Base-by-base conservation (phyloP, 345 rosid species). In the Limnanthes douglasii region DNA sequence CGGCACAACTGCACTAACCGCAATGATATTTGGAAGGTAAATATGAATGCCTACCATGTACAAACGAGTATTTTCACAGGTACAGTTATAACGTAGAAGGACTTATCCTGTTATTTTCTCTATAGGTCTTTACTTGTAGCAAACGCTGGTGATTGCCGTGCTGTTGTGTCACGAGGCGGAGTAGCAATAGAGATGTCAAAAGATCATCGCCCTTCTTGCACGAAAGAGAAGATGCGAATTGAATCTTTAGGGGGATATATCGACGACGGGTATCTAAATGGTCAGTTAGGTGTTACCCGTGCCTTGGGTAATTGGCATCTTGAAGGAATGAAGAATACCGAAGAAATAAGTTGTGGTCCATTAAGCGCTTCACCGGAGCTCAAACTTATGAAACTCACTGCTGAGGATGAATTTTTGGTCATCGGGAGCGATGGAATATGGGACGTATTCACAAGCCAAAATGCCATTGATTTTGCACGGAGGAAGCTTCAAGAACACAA, bases 61-160 rank as follows among this genome's bases (percentile, higher is more conserved):
- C n/a, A n/a, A n/a, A 2, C 30, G n/a, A 8, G 30, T 26, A 6
- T 26, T 26, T 26, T 26, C 30, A 8, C 3, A 2, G 8, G 8
- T 26, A 12, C 3, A 26, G 11, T 26, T 2, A 26, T 5, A n/a
- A 46, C 18, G 15, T 11, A 5, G 34, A 26, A 23, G 41, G 20
- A 13, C 18, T 16, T 18, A 9, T 10, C 38, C 9, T 15, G 10
- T 9, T 7, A 5, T 34, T 18, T 18, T 15, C 7, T 28, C 5
- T 34, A 11, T 2, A 71, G 92, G 65, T 78, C 78, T 13, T 51
- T 78, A 25, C 72, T 83, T 13, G 90, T 88, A 56, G 95, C 97
- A 56, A 88, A 88, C 42, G 95, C 83, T 23, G 93, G 97, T 22
- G 97, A 88, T 56, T 88, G 86, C 29, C 73, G 90, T 16, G 86